Evolutionary conservation across 306 rosid genomes (phyloP), one percentile per base, ranked within the genome.

Genomic region (Castanopsis chinensis): DNA sequence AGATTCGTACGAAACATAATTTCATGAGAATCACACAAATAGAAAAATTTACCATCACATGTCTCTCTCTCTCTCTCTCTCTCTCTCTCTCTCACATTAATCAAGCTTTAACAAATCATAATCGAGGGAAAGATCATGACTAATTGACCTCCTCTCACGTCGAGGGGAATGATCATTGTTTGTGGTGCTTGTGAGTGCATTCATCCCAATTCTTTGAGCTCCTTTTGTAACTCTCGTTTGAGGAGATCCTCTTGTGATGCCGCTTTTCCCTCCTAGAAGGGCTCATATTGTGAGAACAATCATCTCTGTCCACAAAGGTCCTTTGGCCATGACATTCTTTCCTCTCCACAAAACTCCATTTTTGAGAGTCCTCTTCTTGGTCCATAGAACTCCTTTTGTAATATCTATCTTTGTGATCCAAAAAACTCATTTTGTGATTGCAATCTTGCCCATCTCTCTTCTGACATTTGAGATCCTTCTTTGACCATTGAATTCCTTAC

Each of bases 151-250:
- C 43, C 83, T 89, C 67, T 85, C 90, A 70, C 69, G 61, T 3
- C 57, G 77, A 67, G 69, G 83, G 21, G 90, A 91, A 77, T 71
- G 70, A 59, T 45, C 79, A 27, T 64, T 74, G 56, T 71, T 83
- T 91, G 75, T 79, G 85, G 33, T 76, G 77, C 78, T 81, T 82
- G 52, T 74, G 63, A 20, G 91, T 76, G 72, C n/a, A 82, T n/a
- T 83, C 90, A 33, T 82, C 89, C 73, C 86, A 83, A 75, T 79
- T 90, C 69, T 85, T 80, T 51, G 68, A 81, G 79, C 82, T 81
- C 73, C 82, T 72, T 18, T 15, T 70, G 28, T 69, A 12, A 18
- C 20, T n/a, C 60, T 25, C 19, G 60, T 56, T 21, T 19, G 25
- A 56, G n/a, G 60, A 19, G 60, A 21, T 56, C 11, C 60, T 56